Percentiles rank a stretch among this genome's conserved stretches.
phyloP scores from a whole-genome alignment of 208 protist species.

The Jaenimonas drosophilae region DNA sequence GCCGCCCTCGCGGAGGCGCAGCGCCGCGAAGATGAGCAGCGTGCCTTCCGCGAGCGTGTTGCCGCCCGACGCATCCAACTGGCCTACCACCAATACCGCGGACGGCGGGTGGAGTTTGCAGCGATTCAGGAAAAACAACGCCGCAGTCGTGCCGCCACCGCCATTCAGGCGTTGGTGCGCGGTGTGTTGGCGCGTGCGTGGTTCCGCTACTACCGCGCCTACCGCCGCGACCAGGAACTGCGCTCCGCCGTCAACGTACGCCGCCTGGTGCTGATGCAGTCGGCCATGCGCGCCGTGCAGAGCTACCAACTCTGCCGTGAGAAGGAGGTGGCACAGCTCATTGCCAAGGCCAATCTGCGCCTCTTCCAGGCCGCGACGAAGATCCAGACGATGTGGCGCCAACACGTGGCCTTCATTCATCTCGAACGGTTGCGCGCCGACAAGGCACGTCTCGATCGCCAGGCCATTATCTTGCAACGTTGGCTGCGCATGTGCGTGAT shows the following conservation, averaged over 20 bases:
- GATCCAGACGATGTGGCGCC: slow-evolving; percentile 74
- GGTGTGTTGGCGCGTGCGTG: slow-evolving; percentile 76
- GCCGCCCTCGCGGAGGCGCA: slow-evolving; percentile 46
- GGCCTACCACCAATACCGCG: slow-evolving; percentile 38
- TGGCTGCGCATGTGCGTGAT: slow-evolving; percentile 51
- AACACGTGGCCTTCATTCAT: slow-evolving; percentile 40
- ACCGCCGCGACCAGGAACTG: slow-evolving; percentile 60
- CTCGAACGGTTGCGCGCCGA: slow-evolving; percentile 58
- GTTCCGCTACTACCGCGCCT: slow-evolving; percentile 75
- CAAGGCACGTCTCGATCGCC: slow-evolving; percentile 23
- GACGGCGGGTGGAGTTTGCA: slow-evolving; percentile 25
- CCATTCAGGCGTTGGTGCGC: slow-evolving; percentile 67
- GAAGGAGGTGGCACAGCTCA: slow-evolving; percentile 8
- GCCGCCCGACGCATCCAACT: slow-evolving; percentile 70
- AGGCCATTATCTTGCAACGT: slow-evolving; percentile 36
- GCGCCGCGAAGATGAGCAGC: slow-evolving; percentile 47
- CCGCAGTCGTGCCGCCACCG: slow-evolving; percentile 41
- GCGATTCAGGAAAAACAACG: slow-evolving; percentile 20
- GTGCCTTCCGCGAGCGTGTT: slow-evolving; percentile 20
- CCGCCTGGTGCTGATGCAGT: slow-evolving; percentile 50
- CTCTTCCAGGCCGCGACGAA: slow-evolving; percentile 26
- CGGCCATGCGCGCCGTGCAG: slow-evolving; percentile 25
- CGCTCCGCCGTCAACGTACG: slow-evolving; percentile 54
- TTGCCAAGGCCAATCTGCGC: slow-evolving; percentile 17
- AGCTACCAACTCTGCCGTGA: slow-evolving; percentile 9